Base-by-base conservation (phyloP, 2,329 filamentous ascomycete genomes). In the Neonectria magnoliae region DNA sequence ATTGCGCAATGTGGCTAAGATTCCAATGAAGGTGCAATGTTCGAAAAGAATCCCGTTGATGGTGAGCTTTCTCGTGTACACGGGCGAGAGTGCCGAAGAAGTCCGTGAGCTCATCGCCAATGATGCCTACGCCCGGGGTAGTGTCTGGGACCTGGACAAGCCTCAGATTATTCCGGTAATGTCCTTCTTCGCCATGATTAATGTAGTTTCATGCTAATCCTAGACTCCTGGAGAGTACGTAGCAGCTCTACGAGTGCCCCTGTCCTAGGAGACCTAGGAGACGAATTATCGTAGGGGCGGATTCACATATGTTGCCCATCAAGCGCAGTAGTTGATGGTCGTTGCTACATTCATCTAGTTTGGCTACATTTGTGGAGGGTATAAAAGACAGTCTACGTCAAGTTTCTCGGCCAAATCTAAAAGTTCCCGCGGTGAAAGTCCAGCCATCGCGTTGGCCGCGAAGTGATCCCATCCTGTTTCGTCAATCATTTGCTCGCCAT, bases 391-490 rank as follows among this genome's bases (percentile, higher is more conserved):
- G 50, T 70, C 71, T 1, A 73, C 72, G 3, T 77, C 75, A 7
- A 77, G 50, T 45, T 76, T 70, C 27, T 77, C 76, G 1, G 76
- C 76, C 27, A 77, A 47, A 55, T 78, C 74, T 5, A 77, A 18
- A 16, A 77, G 55, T 52, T 77, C 75, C 4, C 74, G 70, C 1
- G 76, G 76, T 1, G 76, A 76, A 5, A 77, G 45, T 0, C 76
- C 75, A 25, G 75, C 71, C 75, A 76, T 76, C 1, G 74, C 69
- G 25, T 75, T 75, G 0, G 75, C 70, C 7, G 75, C 73, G 36
- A 77, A 77, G 7, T 76, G 69, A 53, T 77, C 76, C 76, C 76
- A 77, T 3, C 71, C 71, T 3, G 70, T 70, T n/a, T 73, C 71
- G 22, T 70, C 62, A 31, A 63, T 58, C 14, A 59, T 59, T 1